These are phyloP conservation scores for Termitomyces sp. DNA, from an alignment of 768 basidiomycete genomes.

Conservation along the genomic window DNA sequence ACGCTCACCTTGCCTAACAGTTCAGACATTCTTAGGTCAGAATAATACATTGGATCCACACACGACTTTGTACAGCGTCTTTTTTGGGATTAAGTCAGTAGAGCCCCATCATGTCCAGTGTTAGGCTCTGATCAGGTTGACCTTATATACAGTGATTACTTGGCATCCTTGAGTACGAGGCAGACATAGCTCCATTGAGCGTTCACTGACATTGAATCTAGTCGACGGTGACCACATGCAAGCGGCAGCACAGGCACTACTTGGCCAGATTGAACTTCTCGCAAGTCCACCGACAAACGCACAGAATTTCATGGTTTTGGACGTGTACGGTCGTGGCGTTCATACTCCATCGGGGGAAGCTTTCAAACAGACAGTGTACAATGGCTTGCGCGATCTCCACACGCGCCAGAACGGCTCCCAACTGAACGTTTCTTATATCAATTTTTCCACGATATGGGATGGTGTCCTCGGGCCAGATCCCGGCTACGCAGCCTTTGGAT, in stretches of 20 bases:
- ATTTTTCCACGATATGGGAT: slow-evolving; percentile 48
- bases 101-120: slow-evolving; percentile 8
- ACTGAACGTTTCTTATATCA: slow-evolving; percentile 40
- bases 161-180: slow-evolving; percentile 35
- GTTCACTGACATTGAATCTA: background rate
- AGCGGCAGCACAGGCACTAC: slow-evolving; percentile 38
- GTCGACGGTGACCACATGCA: slow-evolving; percentile 43
- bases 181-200: background rate
- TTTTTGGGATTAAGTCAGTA: slow-evolving; percentile 61
- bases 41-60: slow-evolving; percentile 37
- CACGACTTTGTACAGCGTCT: slow-evolving; percentile 47
- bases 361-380: slow-evolving; percentile 43
- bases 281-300: slow-evolving; percentile 47
- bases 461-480: slow-evolving; percentile 41
- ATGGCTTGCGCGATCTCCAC: slow-evolving; percentile 34
- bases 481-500: slow-evolving; percentile 47
- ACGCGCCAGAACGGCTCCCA: slow-evolving; percentile 17
- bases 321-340: slow-evolving; percentile 46
- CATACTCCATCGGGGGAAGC: slow-evolving; percentile 38
- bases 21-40: slow-evolving; percentile 40
- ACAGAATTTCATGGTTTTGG: slow-evolving; percentile 44
- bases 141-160: slow-evolving; percentile 32
- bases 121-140: background rate
- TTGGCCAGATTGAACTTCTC: slow-evolving; percentile 42
- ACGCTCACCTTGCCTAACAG: slow-evolving; percentile 19